phyloP scores from a whole-genome alignment of 257 asterid genomes.

The Lithospermum erythrorhizon region DNA sequence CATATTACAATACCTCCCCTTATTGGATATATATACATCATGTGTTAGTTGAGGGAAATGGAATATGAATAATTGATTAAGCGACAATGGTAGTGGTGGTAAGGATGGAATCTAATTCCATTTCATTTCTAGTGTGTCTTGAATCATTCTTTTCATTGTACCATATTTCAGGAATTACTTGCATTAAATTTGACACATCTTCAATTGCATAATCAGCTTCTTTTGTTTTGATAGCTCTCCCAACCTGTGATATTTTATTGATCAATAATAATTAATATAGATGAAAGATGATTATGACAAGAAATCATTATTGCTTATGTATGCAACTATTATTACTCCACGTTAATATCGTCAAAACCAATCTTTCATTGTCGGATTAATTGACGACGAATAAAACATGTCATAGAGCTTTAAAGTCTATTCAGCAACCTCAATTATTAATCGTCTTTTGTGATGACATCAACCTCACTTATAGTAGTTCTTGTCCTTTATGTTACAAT shows the following conservation, averaged over 20 bases:
- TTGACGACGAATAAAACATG: background rate
- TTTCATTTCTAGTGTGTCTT: conserved; percentile 29
- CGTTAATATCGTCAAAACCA: background rate
- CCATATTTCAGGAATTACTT: conserved; percentile 75
- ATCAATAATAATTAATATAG: background rate
- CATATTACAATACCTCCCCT: no score
- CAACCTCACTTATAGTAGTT: background rate
- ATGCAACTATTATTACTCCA: background rate
- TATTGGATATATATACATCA: background rate
- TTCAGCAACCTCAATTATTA: background rate
- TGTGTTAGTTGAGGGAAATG: background rate
- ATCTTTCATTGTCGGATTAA: background rate
- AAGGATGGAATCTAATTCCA: conserved; percentile 45
- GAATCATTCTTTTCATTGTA: conserved; percentile 17
- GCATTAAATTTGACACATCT: conserved; percentile 29
- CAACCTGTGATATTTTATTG: conserved; percentile 32
- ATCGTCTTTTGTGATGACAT: background rate
- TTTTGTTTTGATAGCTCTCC: conserved; percentile 39
- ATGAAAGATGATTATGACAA: background rate
- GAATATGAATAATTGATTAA: conserved; percentile 7
- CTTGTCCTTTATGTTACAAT: background rate
- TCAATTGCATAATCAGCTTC: conserved; percentile 76
- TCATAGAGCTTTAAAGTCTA: background rate
- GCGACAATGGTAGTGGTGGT: conserved; percentile 57
- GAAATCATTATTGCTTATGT: background rate